These are phyloP conservation scores for Neurospora cerealis DNA, from an alignment of 495 filamentous ascomycete genomes.

Conservation along the genomic window DNA sequence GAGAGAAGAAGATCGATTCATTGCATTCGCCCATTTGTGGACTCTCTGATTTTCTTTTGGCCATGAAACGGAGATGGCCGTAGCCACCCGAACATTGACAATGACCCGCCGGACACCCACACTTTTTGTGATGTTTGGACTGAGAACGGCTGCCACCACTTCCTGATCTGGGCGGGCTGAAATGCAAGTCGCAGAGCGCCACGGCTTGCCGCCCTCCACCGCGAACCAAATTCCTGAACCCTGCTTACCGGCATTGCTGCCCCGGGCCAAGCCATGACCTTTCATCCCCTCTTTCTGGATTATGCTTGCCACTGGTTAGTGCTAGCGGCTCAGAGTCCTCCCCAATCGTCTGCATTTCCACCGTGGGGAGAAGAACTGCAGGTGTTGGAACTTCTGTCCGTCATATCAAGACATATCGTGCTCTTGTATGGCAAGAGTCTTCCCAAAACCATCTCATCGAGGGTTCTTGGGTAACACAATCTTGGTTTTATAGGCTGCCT, in stretches of 20 bases:
- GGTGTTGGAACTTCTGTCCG: neutral
- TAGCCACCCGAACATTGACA: neutral
- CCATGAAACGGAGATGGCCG: neutral
- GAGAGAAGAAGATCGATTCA: neutral
- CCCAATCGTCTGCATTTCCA: neutral
- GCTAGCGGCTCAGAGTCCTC: neutral
- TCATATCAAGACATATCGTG: neutral
- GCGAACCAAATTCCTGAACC: neutral
- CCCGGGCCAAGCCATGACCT: neutral
- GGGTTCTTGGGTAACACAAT: neutral
- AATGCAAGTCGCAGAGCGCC: constrained; percentile 6
- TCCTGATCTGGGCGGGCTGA: constrained; percentile 12
- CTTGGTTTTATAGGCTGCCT: neutral
- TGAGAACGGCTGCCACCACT: neutral
- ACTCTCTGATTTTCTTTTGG: neutral
- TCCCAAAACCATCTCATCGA: neutral
- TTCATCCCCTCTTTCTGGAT: neutral
- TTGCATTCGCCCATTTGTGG: neutral
- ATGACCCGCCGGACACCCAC: neutral
- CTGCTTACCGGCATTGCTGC: neutral
- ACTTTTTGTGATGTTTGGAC: neutral
- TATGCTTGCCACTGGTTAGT: neutral
- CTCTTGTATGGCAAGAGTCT: neutral
- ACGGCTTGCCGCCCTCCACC: neutral
- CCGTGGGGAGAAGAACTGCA: neutral